Percentiles rank a stretch among this genome's conserved stretches.
phyloP scores from a whole-genome alignment of 805 yeast genomes.

The Pichia scutulata region DNA sequence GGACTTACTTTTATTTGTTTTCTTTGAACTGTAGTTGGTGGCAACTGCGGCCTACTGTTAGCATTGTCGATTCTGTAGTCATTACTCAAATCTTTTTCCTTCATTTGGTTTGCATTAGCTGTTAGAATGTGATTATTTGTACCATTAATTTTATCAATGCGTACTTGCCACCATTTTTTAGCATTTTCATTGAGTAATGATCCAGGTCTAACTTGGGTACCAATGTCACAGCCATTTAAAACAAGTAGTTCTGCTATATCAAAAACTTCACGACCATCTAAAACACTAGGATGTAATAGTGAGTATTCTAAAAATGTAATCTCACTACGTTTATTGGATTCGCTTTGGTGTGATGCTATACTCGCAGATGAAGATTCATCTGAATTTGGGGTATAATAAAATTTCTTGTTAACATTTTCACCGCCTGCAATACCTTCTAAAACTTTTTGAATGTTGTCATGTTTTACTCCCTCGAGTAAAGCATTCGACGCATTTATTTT shows the following conservation, averaged over 20 bases:
- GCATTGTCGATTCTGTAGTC: not conserved
- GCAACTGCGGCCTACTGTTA: not conserved
- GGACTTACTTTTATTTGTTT: not conserved
- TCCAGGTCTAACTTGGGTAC: conserved; percentile 21
- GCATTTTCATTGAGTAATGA: conserved; percentile 30
- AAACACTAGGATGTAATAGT: conserved; percentile 30
- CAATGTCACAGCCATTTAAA: conserved; percentile 48
- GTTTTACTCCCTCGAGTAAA: conserved; percentile 46
- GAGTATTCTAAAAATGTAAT: conserved; percentile 43
- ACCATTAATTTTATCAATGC: conserved; percentile 29
- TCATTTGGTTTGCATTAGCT: not conserved
- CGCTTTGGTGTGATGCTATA: not conserved
- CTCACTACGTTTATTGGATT: conserved; percentile 15
- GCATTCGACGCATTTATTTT: conserved; percentile 18
- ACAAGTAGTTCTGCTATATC: conserved; percentile 49
- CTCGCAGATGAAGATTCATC: not conserved
- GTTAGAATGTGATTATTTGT: not conserved
- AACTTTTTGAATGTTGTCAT: conserved; percentile 39
- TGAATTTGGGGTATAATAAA: conserved; percentile 21
- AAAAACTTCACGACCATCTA: conserved; percentile 27
- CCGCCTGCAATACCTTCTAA: conserved; percentile 38
- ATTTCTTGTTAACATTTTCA: conserved; percentile 37
- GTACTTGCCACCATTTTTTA: conserved; percentile 44
- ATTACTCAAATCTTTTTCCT: too few relatives aligned
- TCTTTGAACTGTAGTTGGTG: not conserved